A percentile compares a stretch with the other conserved stretches of the same genome.
Evolutionary conservation across 768 basidiomycete genomes (phyloP).

Genomic region (Strobilomyces dryophilus): DNA sequence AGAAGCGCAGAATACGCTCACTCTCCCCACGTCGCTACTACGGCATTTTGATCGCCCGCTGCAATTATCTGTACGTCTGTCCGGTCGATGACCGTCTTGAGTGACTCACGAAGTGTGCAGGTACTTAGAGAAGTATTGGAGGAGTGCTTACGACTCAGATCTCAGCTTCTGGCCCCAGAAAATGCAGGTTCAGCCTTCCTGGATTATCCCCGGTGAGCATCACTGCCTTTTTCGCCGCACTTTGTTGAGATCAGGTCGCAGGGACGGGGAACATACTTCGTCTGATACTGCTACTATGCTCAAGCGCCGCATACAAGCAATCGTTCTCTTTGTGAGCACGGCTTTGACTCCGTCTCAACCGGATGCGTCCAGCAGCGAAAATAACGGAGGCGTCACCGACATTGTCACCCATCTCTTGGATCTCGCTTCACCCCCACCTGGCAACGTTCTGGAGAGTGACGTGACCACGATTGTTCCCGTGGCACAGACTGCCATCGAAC

Average conservation of each 20-base stretch:
- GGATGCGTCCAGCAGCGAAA: background rate
- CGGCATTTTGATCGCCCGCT: constrained; percentile 47
- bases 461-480: constrained; percentile 42
- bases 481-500: constrained; percentile 49
- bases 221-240: background rate
- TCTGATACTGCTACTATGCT: constrained; percentile 39
- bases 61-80: constrained; percentile 49
- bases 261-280: constrained; percentile 56
- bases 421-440: constrained; percentile 37
- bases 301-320: constrained; percentile 61
- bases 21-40: constrained; percentile 63
- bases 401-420: constrained; percentile 48
- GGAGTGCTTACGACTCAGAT: constrained; percentile 60
- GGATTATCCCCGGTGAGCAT: constrained; percentile 47
- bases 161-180: constrained; percentile 37
- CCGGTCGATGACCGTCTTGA: background rate
- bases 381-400: constrained; percentile 33
- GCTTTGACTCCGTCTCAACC: constrained; percentile 39
- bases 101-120: constrained; percentile 32
- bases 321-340: constrained; percentile 60
- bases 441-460: constrained; percentile 31
- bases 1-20: constrained; percentile 56
- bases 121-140: constrained; percentile 59
- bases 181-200: constrained; percentile 46
- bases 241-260: constrained; percentile 21